Base-by-base conservation (phyloP, 1,284 basidiomycete genomes). In the Melampsora americana region DNA sequence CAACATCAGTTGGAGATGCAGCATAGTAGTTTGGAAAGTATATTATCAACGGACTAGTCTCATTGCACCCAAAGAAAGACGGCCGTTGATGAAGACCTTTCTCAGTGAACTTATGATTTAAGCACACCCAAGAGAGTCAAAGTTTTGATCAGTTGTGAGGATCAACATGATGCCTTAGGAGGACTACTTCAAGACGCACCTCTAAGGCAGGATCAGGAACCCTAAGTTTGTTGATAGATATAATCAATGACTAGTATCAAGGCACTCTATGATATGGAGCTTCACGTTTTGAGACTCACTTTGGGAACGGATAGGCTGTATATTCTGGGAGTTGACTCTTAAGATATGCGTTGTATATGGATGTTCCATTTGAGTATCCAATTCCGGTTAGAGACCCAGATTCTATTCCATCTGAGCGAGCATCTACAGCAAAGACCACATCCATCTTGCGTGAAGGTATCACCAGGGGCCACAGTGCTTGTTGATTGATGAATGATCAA, bases 21-120 rank as follows among this genome's bases (percentile, higher is more conserved):
- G 46, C 56, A 35, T 72, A 72, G 48, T 64, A 65, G 42, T 72
- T 72, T 28, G 70, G 61, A 46, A 72, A 30, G 48, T 72, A 72
- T 18, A 72, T 65, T 50, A 72, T 72, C 30, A 72, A 16, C 20
- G 70, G 70, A 7, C 60, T 39, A n/a, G 30, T 39, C 9, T 46
- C 48, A 65, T 72, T 62, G 53, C 70, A 72, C 9, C 70, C 70
- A 26, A 72, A 72, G 35, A 72, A 72, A 16, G 61, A 53, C 12
- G 70, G 70, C 48, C 61, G n/a, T 64, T 72, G 11, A 39, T 72
- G n/a, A 50, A 64, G 53, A 12, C 70, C 70, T 14, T 32, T 28
- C 50, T 50, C 39, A 46, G 39, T 26, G 48, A 72, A 72, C 61
- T 35, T 32, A 71, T 48, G 69, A n/a, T n/a, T 35, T 9, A 35